A percentile compares a stretch with the other conserved stretches of the same genome.
phyloP scores from a whole-genome alignment of 345 rosid genomes.

The Diplotaxis tenuifolia region DNA sequence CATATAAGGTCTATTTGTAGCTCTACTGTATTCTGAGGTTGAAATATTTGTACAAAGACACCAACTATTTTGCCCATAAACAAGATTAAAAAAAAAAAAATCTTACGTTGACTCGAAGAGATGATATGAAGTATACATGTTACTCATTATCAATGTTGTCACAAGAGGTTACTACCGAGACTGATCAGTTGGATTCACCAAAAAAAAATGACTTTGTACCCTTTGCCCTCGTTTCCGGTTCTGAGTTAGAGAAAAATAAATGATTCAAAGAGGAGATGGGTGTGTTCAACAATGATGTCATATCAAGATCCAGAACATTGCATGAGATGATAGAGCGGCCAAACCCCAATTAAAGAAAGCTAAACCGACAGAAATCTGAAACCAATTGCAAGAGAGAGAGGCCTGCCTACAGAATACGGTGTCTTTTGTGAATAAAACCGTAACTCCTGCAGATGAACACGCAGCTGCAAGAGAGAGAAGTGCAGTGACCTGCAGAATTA shows the following conservation, averaged over 20 bases:
- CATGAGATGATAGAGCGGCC: constrained; percentile 73
- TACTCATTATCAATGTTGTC: too few relatives aligned
- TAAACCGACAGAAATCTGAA: constrained; percentile 62
- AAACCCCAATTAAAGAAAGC: constrained; percentile 69
- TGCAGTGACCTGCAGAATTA: constrained; percentile 65
- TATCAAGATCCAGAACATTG: constrained; percentile 88
- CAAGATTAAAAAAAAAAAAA: too few relatives aligned
- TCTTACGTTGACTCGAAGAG: neutral
- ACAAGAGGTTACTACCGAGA: too few relatives aligned
- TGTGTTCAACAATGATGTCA: constrained; percentile 45
- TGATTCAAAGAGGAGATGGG: too few relatives aligned
- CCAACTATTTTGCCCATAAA: neutral
- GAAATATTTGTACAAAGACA: neutral
- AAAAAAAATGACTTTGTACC: too few relatives aligned
- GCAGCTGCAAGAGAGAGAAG: constrained; percentile 87
- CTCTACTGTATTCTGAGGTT: neutral
- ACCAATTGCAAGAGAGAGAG: constrained; percentile 49
- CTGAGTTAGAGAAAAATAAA: too few relatives aligned
- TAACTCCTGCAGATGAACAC: constrained; percentile 84
- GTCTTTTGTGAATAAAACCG: constrained; percentile 75
- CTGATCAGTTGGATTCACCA: too few relatives aligned
- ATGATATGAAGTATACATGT: neutral
- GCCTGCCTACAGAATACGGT: constrained; percentile 49
- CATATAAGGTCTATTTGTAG: neutral
- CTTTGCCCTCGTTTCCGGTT: too few relatives aligned